Conservation (phyloP, 495 filamentous ascomycete species). For the Delitschia confertaspora region DNA sequence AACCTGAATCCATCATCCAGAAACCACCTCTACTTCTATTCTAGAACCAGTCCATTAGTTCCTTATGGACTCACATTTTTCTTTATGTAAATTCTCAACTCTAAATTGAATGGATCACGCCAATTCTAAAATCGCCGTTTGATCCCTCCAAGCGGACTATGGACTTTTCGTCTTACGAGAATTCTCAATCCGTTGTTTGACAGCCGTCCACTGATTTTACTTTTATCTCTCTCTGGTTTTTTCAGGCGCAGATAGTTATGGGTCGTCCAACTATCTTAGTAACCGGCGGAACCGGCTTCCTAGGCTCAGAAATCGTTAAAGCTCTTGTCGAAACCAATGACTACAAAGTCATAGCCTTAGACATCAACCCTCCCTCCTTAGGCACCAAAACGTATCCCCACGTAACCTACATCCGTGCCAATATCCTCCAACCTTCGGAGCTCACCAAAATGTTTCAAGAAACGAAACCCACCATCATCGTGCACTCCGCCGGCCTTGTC, state of each 20-base stretch:
- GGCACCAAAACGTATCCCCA: constrained; percentile 7
- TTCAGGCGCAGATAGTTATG: constrained; percentile 3
- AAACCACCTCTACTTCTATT: too few relatives aligned
- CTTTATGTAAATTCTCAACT: too few relatives aligned
- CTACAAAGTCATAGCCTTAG: constrained; percentile 27
- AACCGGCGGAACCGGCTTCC: constrained; percentile 37
- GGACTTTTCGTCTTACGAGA: too few relatives aligned
- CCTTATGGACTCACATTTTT: too few relatives aligned
- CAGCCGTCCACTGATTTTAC: too few relatives aligned
- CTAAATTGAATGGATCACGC: too few relatives aligned
- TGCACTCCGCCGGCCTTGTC: constrained; percentile 34
- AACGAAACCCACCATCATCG: constrained; percentile 28
- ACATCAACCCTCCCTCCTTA: constrained; percentile 27
- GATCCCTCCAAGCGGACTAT: too few relatives aligned
- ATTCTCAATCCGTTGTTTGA: too few relatives aligned
- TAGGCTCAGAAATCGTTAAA: constrained; percentile 31
- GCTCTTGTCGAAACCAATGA: constrained; percentile 24
- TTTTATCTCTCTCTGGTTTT: too few relatives aligned
- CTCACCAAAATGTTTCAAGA: constrained; percentile 25
- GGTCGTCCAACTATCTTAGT: constrained; percentile 27
- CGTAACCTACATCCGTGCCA: constrained; percentile 27
- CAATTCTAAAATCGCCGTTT: too few relatives aligned
- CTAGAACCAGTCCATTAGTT: too few relatives aligned
- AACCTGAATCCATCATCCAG: too few relatives aligned
- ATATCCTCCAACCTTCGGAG: constrained; percentile 22